A percentile compares a stretch with the other conserved stretches of the same genome.
Conservation (phyloP, 1,139 yeast species). For the Schwanniomyces etchellsii region DNA sequence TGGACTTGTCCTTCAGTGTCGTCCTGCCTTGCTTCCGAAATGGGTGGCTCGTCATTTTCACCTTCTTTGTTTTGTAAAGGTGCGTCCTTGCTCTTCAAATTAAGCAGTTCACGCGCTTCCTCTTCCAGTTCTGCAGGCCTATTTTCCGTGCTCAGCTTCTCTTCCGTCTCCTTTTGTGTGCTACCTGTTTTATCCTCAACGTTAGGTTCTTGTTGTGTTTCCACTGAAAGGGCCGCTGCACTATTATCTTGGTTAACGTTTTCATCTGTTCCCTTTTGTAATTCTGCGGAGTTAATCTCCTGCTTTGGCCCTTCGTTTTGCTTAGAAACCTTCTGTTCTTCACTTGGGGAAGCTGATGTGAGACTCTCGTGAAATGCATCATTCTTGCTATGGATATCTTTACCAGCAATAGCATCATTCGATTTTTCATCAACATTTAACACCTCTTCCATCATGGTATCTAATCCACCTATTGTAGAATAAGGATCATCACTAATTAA, state of each 20-base stretch:
- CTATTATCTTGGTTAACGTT: neutral
- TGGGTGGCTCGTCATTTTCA: neutral
- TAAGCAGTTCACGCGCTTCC: slow-evolving; percentile 5
- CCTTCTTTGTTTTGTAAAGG: neutral
- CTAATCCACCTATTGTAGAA: slow-evolving; percentile 33
- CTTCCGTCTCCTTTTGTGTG: neutral
- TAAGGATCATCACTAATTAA: slow-evolving; percentile 44
- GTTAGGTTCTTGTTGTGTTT: neutral
- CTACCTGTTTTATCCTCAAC: neutral
- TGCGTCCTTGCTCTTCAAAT: neutral
- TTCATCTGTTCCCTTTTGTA: neutral
- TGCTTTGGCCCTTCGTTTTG: slow-evolving; percentile 1
- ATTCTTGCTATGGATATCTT: neutral
- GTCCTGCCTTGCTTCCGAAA: too few relatives aligned
- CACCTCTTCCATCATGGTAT: slow-evolving; percentile 37
- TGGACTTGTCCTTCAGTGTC: neutral
- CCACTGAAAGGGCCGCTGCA: neutral
- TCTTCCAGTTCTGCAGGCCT: slow-evolving; percentile 4
- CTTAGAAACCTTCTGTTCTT: neutral
- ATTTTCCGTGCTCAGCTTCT: neutral
- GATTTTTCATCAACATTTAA: slow-evolving; percentile 16
- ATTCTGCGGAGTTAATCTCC: neutral
- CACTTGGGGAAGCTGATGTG: neutral
- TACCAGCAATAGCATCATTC: slow-evolving; percentile 6
- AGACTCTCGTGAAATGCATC: too few relatives aligned